Percentiles rank a stretch among this genome's conserved stretches.
Conservation (phyloP, 257 asterid genomes). For the Cinchona pubescens region DNA sequence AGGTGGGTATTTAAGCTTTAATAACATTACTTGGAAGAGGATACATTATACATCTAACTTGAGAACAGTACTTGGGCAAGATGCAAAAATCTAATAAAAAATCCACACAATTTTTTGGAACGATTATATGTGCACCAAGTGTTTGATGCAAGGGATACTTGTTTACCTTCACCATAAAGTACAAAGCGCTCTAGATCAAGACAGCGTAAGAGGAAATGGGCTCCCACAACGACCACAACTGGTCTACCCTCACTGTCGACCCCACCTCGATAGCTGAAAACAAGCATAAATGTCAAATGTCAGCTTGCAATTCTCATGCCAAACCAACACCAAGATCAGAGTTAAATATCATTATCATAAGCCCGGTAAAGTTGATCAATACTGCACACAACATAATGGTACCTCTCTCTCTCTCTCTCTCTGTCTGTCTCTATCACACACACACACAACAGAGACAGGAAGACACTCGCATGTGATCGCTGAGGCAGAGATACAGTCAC, state of each 20-base stretch:
- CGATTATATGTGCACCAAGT: too few relatives aligned
- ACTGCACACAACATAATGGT: neutral
- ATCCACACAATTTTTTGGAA: too few relatives aligned
- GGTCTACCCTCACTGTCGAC: constrained; percentile 88
- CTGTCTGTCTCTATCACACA: too few relatives aligned
- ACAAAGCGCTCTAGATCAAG: constrained; percentile 87
- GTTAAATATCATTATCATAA: neutral
- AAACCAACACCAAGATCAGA: constrained; percentile 1
- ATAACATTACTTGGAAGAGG: neutral
- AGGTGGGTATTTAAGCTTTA: neutral
- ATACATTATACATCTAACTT: neutral
- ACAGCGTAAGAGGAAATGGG: constrained; percentile 89
- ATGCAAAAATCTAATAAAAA: too few relatives aligned
- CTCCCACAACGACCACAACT: constrained; percentile 94
- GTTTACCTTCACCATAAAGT: constrained; percentile 72
- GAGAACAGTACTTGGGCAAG: neutral
- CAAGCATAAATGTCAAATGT: neutral
- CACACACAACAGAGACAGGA: neutral
- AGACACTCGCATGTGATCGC: too few relatives aligned
- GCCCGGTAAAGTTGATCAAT: neutral
- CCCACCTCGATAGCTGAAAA: constrained; percentile 86
- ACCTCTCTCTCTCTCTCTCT: neutral
- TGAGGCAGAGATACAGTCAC: neutral
- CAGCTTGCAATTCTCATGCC: neutral
- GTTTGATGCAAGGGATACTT: constrained; percentile 14